A percentile compares a stretch with the other conserved stretches of the same genome.
Evolutionary conservation across 2,329 filamentous ascomycete species (phyloP).

Genomic region (Aspergillus amoenus): DNA sequence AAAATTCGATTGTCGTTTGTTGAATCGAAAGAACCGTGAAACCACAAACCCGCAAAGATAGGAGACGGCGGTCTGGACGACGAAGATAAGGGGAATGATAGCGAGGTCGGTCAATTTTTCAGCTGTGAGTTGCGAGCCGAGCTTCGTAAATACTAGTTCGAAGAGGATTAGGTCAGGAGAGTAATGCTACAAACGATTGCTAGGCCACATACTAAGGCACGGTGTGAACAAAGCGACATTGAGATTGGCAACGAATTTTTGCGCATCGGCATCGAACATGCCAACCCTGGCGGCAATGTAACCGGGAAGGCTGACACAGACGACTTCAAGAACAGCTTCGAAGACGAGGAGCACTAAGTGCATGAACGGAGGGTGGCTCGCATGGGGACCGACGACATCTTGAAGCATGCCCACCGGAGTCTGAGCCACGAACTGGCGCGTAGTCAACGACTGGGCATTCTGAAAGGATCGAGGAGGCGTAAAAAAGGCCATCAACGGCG

Average conservation of each 20-base stretch:
- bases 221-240: constrained; percentile 97
- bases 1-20: constrained; percentile 85
- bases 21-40: constrained; percentile 74
- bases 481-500: constrained; percentile 44
- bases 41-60: constrained; percentile 73
- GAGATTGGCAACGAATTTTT: constrained; percentile 94
- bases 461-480: constrained; percentile 50
- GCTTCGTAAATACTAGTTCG: constrained; percentile 82
- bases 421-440: constrained; percentile 24
- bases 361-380: constrained; percentile 50
- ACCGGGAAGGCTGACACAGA: constrained; percentile 90
- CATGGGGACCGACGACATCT: constrained; percentile 26
- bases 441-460: constrained; percentile 36
- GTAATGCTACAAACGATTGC: constrained; percentile 7
- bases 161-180: not conserved
- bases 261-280: constrained; percentile 91
- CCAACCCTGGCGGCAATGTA: constrained; percentile 88
- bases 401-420: constrained; percentile 24
- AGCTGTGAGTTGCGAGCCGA: constrained; percentile 89
- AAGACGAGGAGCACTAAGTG: constrained; percentile 81
- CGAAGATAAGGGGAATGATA: constrained; percentile 92
- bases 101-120: constrained; percentile 86
- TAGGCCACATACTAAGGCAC: constrained; percentile 72
- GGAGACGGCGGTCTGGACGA: constrained; percentile 83
- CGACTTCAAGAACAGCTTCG: constrained; percentile 90